Conservation (phyloP, 257 asterid species). For the Lavandula angustifolia region DNA sequence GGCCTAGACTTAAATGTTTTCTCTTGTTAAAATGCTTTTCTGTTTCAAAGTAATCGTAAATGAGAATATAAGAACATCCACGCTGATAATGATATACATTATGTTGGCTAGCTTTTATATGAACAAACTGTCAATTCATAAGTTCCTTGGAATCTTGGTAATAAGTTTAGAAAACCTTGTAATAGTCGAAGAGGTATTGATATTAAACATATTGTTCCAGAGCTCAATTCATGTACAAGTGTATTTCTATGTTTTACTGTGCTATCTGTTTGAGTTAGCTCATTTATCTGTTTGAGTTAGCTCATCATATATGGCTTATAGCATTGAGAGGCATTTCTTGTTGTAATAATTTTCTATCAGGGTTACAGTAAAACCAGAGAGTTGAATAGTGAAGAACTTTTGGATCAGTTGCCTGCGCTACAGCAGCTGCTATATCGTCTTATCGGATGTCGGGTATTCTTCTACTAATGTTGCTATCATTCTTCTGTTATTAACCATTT, state of each 20-base stretch:
- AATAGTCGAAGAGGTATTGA: neutral
- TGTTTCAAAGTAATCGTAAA: neutral
- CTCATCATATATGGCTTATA: neutral
- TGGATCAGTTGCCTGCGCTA: conserved; percentile 90
- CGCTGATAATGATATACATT: neutral
- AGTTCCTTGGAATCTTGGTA: neutral
- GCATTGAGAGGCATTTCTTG: conserved; percentile 21
- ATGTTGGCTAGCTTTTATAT: neutral
- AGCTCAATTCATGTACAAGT: neutral
- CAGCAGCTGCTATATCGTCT: conserved; percentile 93
- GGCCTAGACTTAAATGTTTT: neutral
- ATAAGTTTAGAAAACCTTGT: neutral
- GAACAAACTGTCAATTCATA: neutral
- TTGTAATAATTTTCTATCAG: conserved; percentile 49
- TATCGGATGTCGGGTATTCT: conserved; percentile 87
- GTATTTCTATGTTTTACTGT: neutral
- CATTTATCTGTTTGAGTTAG: neutral
- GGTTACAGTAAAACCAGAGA: conserved; percentile 89
- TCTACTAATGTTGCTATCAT: conserved; percentile 22
- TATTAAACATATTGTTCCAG: neutral
- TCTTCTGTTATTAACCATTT: conserved; percentile 19
- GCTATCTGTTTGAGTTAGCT: neutral
- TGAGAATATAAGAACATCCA: neutral
- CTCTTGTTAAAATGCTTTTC: neutral
- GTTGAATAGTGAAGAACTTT: conserved; percentile 78